These are phyloP conservation scores for Myxozyma vanderwaltii DNA, from an alignment of 805 yeast genomes.

Conservation along the genomic window DNA sequence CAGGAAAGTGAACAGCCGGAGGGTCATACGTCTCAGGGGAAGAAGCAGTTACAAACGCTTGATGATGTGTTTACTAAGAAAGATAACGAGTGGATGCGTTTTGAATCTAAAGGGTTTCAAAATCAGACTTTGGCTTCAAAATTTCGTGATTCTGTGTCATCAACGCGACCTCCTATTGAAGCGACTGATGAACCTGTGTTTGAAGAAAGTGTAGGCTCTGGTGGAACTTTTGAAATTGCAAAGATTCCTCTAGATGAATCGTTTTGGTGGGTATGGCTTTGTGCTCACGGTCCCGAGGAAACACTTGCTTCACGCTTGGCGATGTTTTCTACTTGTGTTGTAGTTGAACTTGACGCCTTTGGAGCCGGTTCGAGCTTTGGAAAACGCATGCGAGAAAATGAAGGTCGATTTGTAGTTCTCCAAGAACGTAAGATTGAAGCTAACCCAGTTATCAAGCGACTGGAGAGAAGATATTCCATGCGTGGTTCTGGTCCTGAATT, in stretches of 20 bases:
- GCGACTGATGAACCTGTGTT: background rate
- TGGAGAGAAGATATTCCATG: background rate
- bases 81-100: background rate
- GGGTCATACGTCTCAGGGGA: too few relatives aligned
- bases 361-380: background rate
- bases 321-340: conserved; percentile 13
- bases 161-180: too few relatives aligned
- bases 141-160: too few relatives aligned
- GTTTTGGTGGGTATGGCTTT: conserved; percentile 28
- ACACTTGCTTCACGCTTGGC: conserved; percentile 1
- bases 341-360: conserved; percentile 14
- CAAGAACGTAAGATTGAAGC: conserved; percentile 1
- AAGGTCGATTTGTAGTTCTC: conserved; percentile 5
- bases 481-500: background rate
- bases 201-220: background rate
- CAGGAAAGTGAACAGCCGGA: background rate
- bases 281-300: conserved; percentile 27
- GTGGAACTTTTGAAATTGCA: conserved; percentile 11
- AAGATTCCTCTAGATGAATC: conserved; percentile 21
- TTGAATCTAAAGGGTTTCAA: background rate
- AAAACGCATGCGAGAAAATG: background rate
- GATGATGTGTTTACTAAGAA: background rate
- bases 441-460: background rate
- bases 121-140: background rate
- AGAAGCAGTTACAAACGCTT: too few relatives aligned